Base-by-base conservation (phyloP, 257 asterid genomes). In the Mitragyna speciosa region DNA sequence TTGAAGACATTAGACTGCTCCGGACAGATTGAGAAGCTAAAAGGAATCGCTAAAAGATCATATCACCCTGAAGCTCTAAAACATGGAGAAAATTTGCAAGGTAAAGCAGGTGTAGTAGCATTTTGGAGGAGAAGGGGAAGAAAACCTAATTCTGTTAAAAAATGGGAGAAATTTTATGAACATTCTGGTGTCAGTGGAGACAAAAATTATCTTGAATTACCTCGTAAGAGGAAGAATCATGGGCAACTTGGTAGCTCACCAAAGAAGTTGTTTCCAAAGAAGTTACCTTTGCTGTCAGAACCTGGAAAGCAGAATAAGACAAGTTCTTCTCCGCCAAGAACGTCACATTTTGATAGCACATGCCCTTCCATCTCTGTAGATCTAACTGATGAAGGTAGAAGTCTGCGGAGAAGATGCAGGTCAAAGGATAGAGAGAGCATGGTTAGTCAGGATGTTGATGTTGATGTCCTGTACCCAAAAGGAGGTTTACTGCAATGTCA, bases 51-150 rank as follows among this genome's bases (percentile, higher is more conserved):
- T 70, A 81, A 79, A 51, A 73, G 31, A 69, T 52, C 78, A 15
- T 66, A 56, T 56, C 78, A 79, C 48, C 72, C 43, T 31, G 77
- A 74, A 49, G 61, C 39, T 45, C 75, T 63, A 28, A 73, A 74
- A 52, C 72, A n/a, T 61, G 82, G 41, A 68, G 82, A 52, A 82
- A 76, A 45, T 14, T 61, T 41, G 73, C 82, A 78, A 76, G 59
- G 79, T n/a, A 86, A 76, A 81, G 66, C 77, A 12, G 84, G 66
- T 33, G 58, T 47, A 74, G 83, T 76, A 28, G 26, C 83, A 56
- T 70, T 51, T 65, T 88, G 78, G 73, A 79, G 72, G 73, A 87
- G 83, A 70, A 83, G 83, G 85, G 86, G 85, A 72, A 84, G 86
- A 83, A 85, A 80, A 82, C 82, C 85, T 31, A 82, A 70, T 77